Conservation (phyloP, 2,329 filamentous ascomycete genomes). For the Arthroderma uncinatum region DNA sequence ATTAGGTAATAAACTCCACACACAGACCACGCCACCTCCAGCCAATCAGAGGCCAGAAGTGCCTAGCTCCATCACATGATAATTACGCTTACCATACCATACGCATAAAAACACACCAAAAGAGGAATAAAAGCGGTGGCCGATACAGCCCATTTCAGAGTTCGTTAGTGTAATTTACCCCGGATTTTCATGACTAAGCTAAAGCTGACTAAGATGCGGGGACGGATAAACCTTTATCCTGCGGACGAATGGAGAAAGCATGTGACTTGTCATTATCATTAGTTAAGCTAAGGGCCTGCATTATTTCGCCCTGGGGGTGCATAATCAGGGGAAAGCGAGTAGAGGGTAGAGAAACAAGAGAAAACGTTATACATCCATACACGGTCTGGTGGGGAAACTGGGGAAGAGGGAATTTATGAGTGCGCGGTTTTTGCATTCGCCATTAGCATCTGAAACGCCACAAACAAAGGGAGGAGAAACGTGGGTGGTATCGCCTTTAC, state of each 20-base stretch:
- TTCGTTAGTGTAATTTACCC: neutral
- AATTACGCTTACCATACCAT: neutral
- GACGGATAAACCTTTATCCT: neutral
- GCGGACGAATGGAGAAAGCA: neutral
- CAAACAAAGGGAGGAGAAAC: neutral
- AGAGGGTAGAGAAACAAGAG: neutral
- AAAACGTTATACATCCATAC: neutral
- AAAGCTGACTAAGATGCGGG: neutral
- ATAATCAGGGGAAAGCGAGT: neutral
- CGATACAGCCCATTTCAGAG: neutral
- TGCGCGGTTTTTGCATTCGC: neutral
- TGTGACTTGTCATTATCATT: constrained; percentile 1
- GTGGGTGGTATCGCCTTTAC: neutral
- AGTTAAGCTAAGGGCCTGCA: neutral
- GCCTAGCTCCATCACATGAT: neutral
- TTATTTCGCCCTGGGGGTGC: neutral
- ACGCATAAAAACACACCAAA: neutral
- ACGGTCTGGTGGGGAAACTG: neutral
- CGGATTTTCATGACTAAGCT: neutral
- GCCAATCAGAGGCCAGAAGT: neutral
- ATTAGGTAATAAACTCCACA: neutral
- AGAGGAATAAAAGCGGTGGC: neutral
- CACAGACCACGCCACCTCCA: neutral
- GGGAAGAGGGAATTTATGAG: neutral
- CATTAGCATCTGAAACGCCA: neutral